Evolutionary conservation across 139 green algal species (phyloP).

Genomic region (Mesotaenium endlicherianum): DNA sequence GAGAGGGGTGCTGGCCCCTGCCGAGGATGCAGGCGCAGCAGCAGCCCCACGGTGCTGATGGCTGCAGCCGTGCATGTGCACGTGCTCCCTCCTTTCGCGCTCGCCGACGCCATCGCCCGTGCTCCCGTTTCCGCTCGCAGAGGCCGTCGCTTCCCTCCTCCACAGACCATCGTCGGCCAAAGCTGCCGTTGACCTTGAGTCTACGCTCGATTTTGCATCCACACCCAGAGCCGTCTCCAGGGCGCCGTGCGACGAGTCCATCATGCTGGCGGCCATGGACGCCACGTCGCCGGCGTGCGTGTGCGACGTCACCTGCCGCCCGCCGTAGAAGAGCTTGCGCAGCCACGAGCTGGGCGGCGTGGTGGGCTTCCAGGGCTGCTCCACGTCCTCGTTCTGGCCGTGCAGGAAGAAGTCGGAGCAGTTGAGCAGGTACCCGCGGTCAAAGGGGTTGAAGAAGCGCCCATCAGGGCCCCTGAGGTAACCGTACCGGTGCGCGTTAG

Average conservation of each 20-base stretch:
- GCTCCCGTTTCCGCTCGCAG: background rate
- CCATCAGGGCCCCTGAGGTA: conserved; percentile 72
- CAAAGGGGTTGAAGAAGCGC: conserved; percentile 85
- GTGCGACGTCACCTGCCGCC: background rate
- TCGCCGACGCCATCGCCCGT: too few species aligned
- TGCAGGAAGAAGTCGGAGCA: conserved; percentile 57
- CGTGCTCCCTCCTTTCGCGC: background rate
- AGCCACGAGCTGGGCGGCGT: background rate
- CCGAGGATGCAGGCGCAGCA: background rate
- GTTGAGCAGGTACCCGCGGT: conserved; percentile 69
- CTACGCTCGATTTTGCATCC: too few species aligned
- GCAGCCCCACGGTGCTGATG: background rate
- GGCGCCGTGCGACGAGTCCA: too few species aligned
- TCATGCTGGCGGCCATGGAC: background rate
- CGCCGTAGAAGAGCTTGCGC: background rate
- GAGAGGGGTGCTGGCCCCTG: background rate
- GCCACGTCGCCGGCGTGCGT: background rate
- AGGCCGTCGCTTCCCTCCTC: background rate
- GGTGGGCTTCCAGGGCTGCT: conserved; percentile 17
- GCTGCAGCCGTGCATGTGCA: background rate
- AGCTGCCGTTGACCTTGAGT: background rate
- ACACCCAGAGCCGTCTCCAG: too few species aligned
- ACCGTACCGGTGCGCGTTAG: conserved; percentile 75
- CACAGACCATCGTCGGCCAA: background rate
- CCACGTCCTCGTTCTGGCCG: conserved; percentile 19